These are phyloP conservation scores for Dactylellina parvicollis DNA, from an alignment of 2,329 filamentous ascomycete genomes.

Conservation along the genomic window DNA sequence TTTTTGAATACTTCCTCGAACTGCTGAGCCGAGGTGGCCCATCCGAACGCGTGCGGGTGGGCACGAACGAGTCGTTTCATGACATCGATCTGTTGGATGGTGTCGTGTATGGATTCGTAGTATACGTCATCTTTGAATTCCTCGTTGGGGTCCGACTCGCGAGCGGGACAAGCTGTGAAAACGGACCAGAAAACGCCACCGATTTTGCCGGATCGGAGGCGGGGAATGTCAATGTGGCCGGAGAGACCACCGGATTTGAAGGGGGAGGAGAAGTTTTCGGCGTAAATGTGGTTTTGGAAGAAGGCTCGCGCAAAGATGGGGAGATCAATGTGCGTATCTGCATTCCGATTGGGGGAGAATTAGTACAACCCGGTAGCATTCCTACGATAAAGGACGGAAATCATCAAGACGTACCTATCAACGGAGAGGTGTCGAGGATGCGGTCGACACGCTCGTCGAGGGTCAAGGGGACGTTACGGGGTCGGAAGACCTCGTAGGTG, in stretches of 20 bases:
- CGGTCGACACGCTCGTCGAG: conserved; percentile 50
- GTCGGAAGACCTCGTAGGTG: conserved; percentile 38
- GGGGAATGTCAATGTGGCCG: conserved; percentile 80
- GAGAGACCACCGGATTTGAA: conserved; percentile 76
- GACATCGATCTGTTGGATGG: conserved; percentile 79
- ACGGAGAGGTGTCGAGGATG: conserved; percentile 52
- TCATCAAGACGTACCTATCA: no score
- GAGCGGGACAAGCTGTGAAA: conserved; percentile 77
- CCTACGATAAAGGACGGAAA: no score
- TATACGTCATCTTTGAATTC: conserved; percentile 72
- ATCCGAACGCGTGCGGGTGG: conserved; percentile 76
- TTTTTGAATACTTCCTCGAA: conserved; percentile 39
- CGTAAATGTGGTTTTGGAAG: conserved; percentile 82
- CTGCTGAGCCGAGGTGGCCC: conserved; percentile 66
- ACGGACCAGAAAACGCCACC: conserved; percentile 96
- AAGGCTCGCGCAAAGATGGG: conserved; percentile 74
- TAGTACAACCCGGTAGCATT: no score
- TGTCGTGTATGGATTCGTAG: conserved; percentile 69
- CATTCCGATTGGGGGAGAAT: not conserved
- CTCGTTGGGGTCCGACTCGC: conserved; percentile 65
- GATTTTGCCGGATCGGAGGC: conserved; percentile 75
- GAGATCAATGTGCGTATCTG: conserved; percentile 68
- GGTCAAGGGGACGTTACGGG: not conserved
- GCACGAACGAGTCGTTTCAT: conserved; percentile 71
- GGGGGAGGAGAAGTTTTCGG: conserved; percentile 74